phyloP scores from a whole-genome alignment of 768 basidiomycete species.

The Lactarius deliciosus region DNA sequence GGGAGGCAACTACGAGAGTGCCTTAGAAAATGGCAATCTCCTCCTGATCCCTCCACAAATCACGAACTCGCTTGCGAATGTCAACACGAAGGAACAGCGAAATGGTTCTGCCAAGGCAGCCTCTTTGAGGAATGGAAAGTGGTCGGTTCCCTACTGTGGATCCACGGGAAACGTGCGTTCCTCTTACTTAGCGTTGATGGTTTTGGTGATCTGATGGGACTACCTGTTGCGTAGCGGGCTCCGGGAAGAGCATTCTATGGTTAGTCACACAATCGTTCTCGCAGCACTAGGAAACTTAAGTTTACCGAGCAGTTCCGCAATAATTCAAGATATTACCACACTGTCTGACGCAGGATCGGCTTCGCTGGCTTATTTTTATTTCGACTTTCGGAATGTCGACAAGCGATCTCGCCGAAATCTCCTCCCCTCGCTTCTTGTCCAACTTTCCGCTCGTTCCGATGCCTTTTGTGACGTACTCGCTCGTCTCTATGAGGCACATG shows the following conservation, averaged over 20 bases:
- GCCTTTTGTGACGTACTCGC: not conserved
- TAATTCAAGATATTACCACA: not conserved
- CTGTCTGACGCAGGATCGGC: not conserved
- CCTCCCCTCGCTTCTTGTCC: not conserved
- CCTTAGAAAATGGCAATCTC: not conserved
- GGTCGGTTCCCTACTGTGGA: not conserved
- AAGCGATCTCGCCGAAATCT: not conserved
- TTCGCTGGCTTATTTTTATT: not conserved
- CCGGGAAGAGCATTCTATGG: not conserved
- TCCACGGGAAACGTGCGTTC: not conserved
- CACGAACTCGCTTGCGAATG: not conserved
- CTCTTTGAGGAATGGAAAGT: not conserved
- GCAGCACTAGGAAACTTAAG: not conserved
- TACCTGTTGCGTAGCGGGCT: not conserved
- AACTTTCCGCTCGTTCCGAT: not conserved
- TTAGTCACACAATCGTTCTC: not conserved
- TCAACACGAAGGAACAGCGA: not conserved
- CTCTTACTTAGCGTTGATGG: not conserved
- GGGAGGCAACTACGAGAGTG: not conserved
- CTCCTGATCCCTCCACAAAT: not conserved
- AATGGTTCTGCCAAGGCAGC: not conserved
- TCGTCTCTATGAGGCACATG: not conserved
- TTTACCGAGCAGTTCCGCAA: not conserved
- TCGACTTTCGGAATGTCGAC: not conserved
- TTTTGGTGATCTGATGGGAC: not conserved